phyloP scores from a whole-genome alignment of 1,284 basidiomycete genomes.

The Trichosporon faecale region DNA sequence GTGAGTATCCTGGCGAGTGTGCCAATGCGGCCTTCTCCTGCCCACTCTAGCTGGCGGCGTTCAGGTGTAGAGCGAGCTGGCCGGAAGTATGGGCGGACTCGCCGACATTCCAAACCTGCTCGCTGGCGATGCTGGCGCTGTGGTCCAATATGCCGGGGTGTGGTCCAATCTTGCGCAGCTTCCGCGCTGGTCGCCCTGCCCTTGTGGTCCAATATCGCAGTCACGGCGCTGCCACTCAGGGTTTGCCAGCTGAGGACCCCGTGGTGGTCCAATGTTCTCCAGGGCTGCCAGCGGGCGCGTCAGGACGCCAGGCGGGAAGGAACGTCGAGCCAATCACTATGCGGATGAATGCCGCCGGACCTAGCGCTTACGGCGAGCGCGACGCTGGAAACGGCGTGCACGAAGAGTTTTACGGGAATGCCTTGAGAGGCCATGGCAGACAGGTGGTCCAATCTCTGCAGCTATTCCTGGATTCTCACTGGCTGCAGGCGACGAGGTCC shows the following conservation, averaged over 20 bases:
- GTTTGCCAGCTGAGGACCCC: not conserved
- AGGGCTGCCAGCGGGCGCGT: not conserved
- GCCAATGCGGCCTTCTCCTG: not conserved
- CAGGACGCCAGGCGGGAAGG: not conserved
- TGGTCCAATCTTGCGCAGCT: not conserved
- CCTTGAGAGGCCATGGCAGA: too few species aligned
- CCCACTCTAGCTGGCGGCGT: not conserved
- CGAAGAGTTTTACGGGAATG: not conserved
- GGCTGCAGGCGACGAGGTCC: not conserved
- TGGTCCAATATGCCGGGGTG: not conserved
- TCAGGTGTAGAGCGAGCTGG: not conserved
- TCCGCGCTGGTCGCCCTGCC: not conserved
- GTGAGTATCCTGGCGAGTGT: not conserved
- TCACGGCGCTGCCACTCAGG: not conserved
- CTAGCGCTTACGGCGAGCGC: not conserved
- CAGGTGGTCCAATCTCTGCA: not conserved
- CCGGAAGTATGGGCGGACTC: not conserved
- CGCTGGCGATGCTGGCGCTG: not conserved
- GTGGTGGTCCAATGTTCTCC: not conserved
- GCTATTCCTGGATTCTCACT: not conserved
- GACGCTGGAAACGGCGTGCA: not conserved
- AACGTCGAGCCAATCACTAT: not conserved
- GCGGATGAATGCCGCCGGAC: not conserved
- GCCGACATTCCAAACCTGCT: conserved; percentile 7
- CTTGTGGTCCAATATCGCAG: not conserved